phyloP scores from a whole-genome alignment of 441 rosid species.

The Populus hybrid region DNA sequence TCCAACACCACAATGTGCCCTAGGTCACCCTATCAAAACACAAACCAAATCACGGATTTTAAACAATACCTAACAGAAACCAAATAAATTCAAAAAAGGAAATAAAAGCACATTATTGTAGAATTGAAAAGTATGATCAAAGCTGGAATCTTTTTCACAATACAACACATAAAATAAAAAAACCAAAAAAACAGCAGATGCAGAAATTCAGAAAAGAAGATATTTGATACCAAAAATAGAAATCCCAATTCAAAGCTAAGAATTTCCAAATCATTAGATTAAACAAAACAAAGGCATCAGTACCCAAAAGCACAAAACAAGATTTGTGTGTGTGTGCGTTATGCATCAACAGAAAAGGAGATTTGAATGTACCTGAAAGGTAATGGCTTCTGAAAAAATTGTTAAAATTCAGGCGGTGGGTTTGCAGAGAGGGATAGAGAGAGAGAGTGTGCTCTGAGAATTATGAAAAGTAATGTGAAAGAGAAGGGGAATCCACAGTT shows the following conservation, averaged over 20 bases:
- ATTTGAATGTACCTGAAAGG: neutral
- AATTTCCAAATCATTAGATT: neutral
- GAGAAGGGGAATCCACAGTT: neutral
- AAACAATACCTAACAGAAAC: neutral
- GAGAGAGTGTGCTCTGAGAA: neutral
- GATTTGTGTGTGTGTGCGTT: neutral
- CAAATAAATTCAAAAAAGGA: neutral
- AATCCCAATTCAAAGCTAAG: neutral
- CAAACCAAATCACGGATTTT: neutral
- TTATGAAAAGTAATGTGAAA: neutral
- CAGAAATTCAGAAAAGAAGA: neutral
- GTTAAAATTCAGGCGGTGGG: neutral
- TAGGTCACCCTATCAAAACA: neutral
- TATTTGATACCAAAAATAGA: neutral
- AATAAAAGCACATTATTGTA: neutral
- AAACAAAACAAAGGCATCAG: neutral
- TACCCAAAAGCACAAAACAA: neutral
- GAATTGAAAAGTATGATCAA: neutral
- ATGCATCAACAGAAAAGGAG: neutral
- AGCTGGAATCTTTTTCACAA: neutral
- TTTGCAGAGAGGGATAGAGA: neutral
- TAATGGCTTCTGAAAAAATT: neutral
- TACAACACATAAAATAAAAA: neutral
- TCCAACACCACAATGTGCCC: neutral
- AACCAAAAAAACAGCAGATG: neutral